Evolutionary conservation across 2,329 filamentous ascomycete species (phyloP).

Genomic region (Ceratocystis albifundus): DNA sequence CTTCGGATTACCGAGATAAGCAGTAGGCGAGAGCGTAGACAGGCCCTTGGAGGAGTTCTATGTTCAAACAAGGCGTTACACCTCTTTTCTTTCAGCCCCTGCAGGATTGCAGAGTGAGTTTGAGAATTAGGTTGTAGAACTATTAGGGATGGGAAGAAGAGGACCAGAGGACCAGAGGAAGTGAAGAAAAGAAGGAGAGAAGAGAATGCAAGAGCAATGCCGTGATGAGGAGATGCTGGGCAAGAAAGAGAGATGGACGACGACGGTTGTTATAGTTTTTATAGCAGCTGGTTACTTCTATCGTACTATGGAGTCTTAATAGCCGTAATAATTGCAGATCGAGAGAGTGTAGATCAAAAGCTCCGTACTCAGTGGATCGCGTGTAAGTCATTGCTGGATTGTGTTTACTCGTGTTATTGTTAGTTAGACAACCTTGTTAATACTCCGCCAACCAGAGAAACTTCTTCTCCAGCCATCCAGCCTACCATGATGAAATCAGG

Average conservation of each 20-base stretch:
- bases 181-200: neutral
- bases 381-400: neutral
- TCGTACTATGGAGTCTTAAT: neutral
- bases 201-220: neutral
- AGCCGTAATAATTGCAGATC: neutral
- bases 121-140: neutral
- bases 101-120: neutral
- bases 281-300: neutral
- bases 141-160: neutral
- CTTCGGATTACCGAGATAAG: no score
- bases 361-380: neutral
- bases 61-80: neutral
- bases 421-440: neutral
- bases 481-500: neutral
- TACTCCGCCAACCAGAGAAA: neutral
- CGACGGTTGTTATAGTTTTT: neutral
- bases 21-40: no score
- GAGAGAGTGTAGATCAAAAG: neutral
- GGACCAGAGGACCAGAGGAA: neutral
- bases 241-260: neutral
- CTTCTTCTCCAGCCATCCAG: neutral
- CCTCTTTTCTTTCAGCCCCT: constrained; percentile 1
- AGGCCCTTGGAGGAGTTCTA: neutral
- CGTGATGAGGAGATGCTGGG: neutral
- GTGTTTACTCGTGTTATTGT: no score